Conservation (phyloP, 192 early-diverging fungal genomes). For the Spizellomyces punctatus region DNA sequence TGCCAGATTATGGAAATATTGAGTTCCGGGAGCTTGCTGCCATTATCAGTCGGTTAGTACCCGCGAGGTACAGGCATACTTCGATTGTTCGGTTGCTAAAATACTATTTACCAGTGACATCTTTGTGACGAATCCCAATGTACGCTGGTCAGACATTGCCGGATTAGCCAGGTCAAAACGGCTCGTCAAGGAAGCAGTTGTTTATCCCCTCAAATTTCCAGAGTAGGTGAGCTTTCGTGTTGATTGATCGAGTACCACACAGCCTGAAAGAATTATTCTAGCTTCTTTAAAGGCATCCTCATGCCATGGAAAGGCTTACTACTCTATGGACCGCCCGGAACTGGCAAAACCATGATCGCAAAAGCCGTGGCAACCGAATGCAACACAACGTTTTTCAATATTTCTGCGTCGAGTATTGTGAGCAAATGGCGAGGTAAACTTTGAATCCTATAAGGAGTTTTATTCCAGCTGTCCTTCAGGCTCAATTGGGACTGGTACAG, state of each 20-base stretch:
- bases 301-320: constrained; percentile 60
- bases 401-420: constrained; percentile 56
- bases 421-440: constrained; percentile 54
- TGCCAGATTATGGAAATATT: constrained; percentile 47
- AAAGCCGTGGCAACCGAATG: constrained; percentile 65
- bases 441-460: not conserved
- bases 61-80: not conserved
- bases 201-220: constrained; percentile 55
- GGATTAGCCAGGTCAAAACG: constrained; percentile 51
- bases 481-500: too few species aligned
- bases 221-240: constrained; percentile 26
- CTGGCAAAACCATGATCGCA: constrained; percentile 59
- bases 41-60: constrained; percentile 45
- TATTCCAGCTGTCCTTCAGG: not conserved
- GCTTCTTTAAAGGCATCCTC: constrained; percentile 54
- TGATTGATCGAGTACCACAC: not conserved
- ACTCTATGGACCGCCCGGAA: constrained; percentile 60
- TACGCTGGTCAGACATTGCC: constrained; percentile 53
- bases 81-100: too few species aligned
- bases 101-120: constrained; percentile 42
- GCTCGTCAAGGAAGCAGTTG: constrained; percentile 55
- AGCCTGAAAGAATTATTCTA: not conserved
- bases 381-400: constrained; percentile 64
- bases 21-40: constrained; percentile 54
- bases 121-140: constrained; percentile 53